Evolutionary conservation across 1,284 basidiomycete species (phyloP).

Genomic region (Naganishia sp.): DNA sequence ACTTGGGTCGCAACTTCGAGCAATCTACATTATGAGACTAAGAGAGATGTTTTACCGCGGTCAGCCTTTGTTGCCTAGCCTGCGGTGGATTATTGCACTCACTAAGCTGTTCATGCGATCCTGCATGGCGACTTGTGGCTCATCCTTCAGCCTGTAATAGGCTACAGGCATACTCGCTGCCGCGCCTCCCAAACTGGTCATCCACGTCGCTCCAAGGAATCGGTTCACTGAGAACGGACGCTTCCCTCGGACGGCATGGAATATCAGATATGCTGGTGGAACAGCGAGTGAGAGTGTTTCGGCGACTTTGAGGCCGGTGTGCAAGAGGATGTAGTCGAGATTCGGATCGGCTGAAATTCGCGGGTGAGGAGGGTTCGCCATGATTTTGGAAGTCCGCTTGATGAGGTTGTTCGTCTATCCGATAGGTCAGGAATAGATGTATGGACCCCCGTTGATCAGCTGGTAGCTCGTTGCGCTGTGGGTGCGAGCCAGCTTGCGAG

Average conservation of each 20-base stretch:
- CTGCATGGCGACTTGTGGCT: slow-evolving; percentile 40
- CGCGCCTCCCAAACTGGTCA: slow-evolving; percentile 34
- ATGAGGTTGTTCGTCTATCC: no score
- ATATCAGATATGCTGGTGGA: slow-evolving; percentile 47
- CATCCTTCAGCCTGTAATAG: slow-evolving; percentile 38
- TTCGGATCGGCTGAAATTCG: slow-evolving; percentile 16
- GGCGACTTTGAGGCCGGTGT: slow-evolving; percentile 37
- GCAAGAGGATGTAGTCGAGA: slow-evolving; percentile 31
- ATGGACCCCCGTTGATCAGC: no score
- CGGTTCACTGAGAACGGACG: slow-evolving; percentile 42
- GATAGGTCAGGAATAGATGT: no score
- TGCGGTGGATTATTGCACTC: slow-evolving; percentile 31
- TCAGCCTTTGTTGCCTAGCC: background rate
- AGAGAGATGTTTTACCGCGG: background rate
- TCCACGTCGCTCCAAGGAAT: slow-evolving; percentile 39
- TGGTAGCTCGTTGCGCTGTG: no score
- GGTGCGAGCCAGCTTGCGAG: background rate
- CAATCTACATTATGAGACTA: slow-evolving; percentile 16
- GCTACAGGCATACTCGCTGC: slow-evolving; percentile 39
- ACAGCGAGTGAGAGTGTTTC: slow-evolving; percentile 45
- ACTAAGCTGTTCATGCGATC: slow-evolving; percentile 45
- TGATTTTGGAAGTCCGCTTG: no score
- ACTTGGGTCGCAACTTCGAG: no score
- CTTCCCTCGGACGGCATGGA: slow-evolving; percentile 35
- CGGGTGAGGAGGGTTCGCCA: slow-evolving; percentile 28